Conservation (phyloP, 2,329 filamentous ascomycete species). For the Rosellinia necatrix region DNA sequence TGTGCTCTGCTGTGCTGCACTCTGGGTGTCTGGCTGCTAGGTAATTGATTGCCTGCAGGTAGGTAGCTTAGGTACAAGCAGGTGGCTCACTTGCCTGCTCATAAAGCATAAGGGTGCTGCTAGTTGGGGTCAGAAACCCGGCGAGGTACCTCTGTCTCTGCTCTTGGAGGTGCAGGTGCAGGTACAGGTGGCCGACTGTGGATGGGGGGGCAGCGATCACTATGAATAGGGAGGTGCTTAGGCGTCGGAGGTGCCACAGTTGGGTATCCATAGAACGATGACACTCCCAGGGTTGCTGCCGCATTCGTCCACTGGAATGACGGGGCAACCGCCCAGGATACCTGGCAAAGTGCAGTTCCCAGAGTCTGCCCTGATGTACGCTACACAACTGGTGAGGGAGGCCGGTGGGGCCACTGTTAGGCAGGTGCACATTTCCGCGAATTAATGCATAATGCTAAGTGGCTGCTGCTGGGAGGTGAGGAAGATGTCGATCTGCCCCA, state of each 20-base stretch:
- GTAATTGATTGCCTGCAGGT: not conserved
- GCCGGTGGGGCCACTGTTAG: not conserved
- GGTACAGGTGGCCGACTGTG: no score
- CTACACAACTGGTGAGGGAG: no score
- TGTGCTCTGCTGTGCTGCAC: conserved; percentile 9
- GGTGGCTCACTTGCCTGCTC: no score
- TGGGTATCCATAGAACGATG: conserved; percentile 18
- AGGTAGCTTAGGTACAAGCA: not conserved
- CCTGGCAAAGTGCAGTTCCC: not conserved
- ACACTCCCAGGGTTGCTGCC: not conserved
- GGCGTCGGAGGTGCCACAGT: conserved; percentile 1
- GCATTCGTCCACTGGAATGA: not conserved
- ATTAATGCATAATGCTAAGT: no score
- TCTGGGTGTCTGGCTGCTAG: not conserved
- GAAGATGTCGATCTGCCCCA: not conserved
- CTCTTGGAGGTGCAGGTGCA: no score
- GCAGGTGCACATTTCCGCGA: not conserved
- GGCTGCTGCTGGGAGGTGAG: no score
- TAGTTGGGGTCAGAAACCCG: no score
- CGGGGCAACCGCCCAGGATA: not conserved
- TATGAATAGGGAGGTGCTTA: not conserved
- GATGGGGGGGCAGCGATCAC: no score
- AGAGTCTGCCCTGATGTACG: no score
- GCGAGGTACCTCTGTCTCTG: no score
- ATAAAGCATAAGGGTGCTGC: no score